Evolutionary conservation across 2,329 filamentous ascomycete genomes (phyloP), one percentile per base, ranked within the genome.

Genomic region (Metarhizium guizhouense): DNA sequence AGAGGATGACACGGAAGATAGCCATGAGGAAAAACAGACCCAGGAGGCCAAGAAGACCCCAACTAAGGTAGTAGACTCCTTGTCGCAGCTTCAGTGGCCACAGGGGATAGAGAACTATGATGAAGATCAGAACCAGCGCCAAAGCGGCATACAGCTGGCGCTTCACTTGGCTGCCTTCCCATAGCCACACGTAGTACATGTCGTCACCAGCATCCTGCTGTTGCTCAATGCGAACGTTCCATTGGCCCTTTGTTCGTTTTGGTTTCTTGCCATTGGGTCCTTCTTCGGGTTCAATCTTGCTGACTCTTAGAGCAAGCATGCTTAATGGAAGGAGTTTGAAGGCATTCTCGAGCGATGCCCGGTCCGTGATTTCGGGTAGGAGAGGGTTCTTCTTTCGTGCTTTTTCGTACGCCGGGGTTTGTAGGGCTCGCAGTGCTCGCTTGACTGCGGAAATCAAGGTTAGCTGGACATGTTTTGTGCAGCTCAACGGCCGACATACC

Each of bases 21-120:
- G 93, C 88, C 94, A 99, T 97, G 67, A 85, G 83, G 72, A 99
- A 97, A 83, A 99, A 99, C 52, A 96, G 75, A 55, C 89, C 94
- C 49, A 99, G 82, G 34, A 97, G 77, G 47, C 90, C 87, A 61
- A 99, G 80, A 81, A 95, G 88, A 57, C 87, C 93, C 84, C 96
- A 96, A 71, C 88, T 94, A 47, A 97, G 79, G 72, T 99, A 97
- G 88, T 95, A 99, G 51, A 97, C 94, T 54, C 93, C 94, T 64
- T 94, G 85, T 65, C 94, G 84, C 74, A 99, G 76, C 70, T 90
- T 85, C 59, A 96, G 81, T 1, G 94, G 94, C 94, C 94, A 99
- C 56, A 99, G 82, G 10, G 94, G 94, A 77, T 99, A 99, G 66
- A 96, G 84, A 58, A 99, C 92, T 29, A 96, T 77, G 14, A 88